Base-by-base conservation (phyloP, 1,284 basidiomycete species). In the Grifola frondosa region DNA sequence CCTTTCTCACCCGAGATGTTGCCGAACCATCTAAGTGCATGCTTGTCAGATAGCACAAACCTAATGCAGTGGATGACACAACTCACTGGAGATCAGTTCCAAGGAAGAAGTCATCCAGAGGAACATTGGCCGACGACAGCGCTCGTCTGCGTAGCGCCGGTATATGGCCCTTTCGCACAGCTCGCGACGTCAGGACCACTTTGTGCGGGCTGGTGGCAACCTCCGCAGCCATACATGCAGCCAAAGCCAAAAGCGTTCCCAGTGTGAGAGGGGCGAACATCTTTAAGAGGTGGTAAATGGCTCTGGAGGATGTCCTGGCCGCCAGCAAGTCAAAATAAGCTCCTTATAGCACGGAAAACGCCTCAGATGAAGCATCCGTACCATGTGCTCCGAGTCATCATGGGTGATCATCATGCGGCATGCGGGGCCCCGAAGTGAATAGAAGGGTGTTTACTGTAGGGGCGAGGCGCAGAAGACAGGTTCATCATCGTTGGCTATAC, bases 11-110 rank as follows among this genome's bases (percentile, higher is more conserved):
- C 52, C 8, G 56, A 57, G 35, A 77, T 70, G 49, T 76, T 72
- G 16, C 74, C 75, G 48, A 70, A 78, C 76, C 76, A 76, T 57
- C 74, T 75, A 35, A 28, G 21, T 8, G 20, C n/a, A 32, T 6
- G 28, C 30, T 10, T 30, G 21, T 34, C 30, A 30, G 48, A n/a
- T 17, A 37, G 23, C 32, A 43, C 40, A 24, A 19, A 37, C n/a
- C 11, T 12, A 38, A 47, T 25, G 30, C 26, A 47, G 32, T 29
- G 23, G 37, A 13, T 36, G 30, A 16, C 39, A 35, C 23, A 25
- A 53, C 66, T 56, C 46, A 77, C 73, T 78, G 76, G 20, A 78
- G 65, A 54, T 78, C 77, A 21, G 76, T 78, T 21, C 75, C 74
- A 30, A 67, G 53, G 65, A 77, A 79, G 54, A 75, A 76, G 58